Percentiles rank a stretch among this genome's conserved stretches.
These are phyloP conservation scores for Wallacemonas sp. DNA, from an alignment of 208 protist genomes.

Conservation along the genomic window DNA sequence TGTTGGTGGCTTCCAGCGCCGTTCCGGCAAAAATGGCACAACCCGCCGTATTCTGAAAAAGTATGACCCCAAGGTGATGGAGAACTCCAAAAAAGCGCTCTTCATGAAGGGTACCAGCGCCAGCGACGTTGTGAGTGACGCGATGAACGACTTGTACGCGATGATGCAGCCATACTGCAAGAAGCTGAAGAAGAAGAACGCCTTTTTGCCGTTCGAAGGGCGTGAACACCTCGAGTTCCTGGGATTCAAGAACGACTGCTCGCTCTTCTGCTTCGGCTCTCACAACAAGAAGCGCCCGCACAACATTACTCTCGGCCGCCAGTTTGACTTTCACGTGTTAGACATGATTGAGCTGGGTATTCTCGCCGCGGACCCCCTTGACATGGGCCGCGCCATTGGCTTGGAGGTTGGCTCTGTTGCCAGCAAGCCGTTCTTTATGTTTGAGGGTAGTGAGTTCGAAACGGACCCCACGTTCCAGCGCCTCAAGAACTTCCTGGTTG, in stretches of 20 bases:
- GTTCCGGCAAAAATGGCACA: conserved; percentile 57
- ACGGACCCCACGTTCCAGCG: conserved; percentile 70
- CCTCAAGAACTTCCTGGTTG: conserved; percentile 82
- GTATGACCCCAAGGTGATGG: conserved; percentile 83
- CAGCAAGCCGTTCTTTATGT: conserved; percentile 86
- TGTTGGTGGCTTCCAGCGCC: conserved; percentile 71
- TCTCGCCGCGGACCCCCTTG: conserved; percentile 69
- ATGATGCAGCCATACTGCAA: conserved; percentile 85
- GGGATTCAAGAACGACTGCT: conserved; percentile 93
- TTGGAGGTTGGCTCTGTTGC: conserved; percentile 67
- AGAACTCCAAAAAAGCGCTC: conserved; percentile 85
- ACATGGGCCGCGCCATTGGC: conserved; percentile 52
- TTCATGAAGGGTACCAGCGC: conserved; percentile 67
- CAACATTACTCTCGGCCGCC: conserved; percentile 82
- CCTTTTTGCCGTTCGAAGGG: conserved; percentile 84
- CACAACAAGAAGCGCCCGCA: conserved; percentile 91
- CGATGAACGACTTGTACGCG: conserved; percentile 71
- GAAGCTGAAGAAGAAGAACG: conserved; percentile 82
- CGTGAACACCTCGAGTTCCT: conserved; percentile 87
- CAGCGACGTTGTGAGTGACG: conserved; percentile 67
- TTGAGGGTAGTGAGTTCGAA: conserved; percentile 81
- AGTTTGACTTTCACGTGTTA: conserved; percentile 90
- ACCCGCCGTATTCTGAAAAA: conserved; percentile 80
- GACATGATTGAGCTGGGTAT: conserved; percentile 92
- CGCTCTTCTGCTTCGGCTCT: conserved; percentile 84